Evolutionary conservation across 2,329 filamentous ascomycete species (phyloP), one percentile per base, ranked within the genome.

Genomic region (Pseudogymnoascus sp.): DNA sequence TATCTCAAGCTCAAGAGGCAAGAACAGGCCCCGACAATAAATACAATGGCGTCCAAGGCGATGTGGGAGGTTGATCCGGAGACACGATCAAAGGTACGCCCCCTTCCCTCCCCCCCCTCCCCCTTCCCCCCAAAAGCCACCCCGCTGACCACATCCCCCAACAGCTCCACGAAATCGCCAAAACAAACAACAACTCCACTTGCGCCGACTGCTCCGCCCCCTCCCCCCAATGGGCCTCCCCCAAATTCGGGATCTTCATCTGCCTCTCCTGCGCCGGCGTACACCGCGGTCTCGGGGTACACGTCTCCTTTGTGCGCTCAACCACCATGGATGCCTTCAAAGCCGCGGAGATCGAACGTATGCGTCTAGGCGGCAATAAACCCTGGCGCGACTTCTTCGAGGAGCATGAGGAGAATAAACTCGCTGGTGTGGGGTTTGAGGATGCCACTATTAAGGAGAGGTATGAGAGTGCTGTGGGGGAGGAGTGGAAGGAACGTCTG

Each of bases 311-410:
- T 78, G 93, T 99, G 68, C 89, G 95, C 65, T 95, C 90, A 72
- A 95, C 97, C 73, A 96, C 91, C 66, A 99, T 99, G 95, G 95
- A 99, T 79, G 92, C 92, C 64, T 97, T 99, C 81, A 99, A 99
- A 77, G 85, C 86, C 68, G 84, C 84, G 71, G 95, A 99, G 77
- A 93, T 97, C 72, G 88, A 91, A 77, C 89, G 93, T 69, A 97
- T 99, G 95, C 86, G 93, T 65, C 81, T 89, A 21, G 95, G 93
- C 54, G 95, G 95, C 62, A 99, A 99, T 77, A 86, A 89, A 66
- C 83, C 86, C 14, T 97, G 92, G 88, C 88, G 88, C 69, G 80
- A 83, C 23, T 97, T 97, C 78, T 99, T 96, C 76, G 89, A 96
- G 70, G 78, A 80, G 64, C 86, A 90, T 71, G 78, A 83, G 62